These are phyloP conservation scores for Solanum bulbocastanum DNA, from an alignment of 257 asterid species.

Conservation along the genomic window DNA sequence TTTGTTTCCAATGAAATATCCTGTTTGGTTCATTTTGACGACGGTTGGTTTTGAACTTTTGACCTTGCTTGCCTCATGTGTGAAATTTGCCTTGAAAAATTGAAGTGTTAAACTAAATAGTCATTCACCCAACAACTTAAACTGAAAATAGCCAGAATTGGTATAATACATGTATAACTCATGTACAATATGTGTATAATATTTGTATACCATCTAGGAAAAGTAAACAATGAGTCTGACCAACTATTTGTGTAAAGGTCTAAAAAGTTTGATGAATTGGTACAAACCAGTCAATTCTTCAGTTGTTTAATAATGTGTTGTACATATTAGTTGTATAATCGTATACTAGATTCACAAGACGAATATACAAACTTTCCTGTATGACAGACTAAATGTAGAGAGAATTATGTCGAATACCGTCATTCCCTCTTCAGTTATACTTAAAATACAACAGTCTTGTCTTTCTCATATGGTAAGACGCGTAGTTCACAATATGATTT, in stretches of 20 bases:
- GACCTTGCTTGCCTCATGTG: rapidly evolving
- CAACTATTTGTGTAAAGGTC: not conserved
- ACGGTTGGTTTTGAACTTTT: not conserved
- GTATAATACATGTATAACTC: not conserved
- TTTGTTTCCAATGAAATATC: not conserved
- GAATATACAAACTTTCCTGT: not conserved
- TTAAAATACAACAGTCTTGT: slow-evolving; percentile 80
- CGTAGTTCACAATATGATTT: slow-evolving; percentile 84
- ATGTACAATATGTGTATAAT: not conserved
- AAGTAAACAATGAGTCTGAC: not conserved
- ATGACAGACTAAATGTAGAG: not conserved
- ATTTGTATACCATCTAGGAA: not conserved
- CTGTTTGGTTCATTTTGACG: not conserved
- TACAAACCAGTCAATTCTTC: not conserved
- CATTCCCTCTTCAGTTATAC: not conserved
- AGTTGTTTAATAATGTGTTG: not conserved
- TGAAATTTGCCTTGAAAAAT: not conserved
- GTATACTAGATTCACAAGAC: not conserved
- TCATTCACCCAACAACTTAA: not conserved
- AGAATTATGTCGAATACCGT: not conserved
- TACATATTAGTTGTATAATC: not conserved
- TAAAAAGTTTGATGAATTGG: not conserved
- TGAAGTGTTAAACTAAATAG: not conserved
- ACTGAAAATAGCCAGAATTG: not conserved
- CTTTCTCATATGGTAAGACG: slow-evolving; percentile 62